A percentile compares a stretch with the other conserved stretches of the same genome.
Evolutionary conservation across 2,329 filamentous ascomycete genomes (phyloP).

Genomic region (Alternaria postmessia): DNA sequence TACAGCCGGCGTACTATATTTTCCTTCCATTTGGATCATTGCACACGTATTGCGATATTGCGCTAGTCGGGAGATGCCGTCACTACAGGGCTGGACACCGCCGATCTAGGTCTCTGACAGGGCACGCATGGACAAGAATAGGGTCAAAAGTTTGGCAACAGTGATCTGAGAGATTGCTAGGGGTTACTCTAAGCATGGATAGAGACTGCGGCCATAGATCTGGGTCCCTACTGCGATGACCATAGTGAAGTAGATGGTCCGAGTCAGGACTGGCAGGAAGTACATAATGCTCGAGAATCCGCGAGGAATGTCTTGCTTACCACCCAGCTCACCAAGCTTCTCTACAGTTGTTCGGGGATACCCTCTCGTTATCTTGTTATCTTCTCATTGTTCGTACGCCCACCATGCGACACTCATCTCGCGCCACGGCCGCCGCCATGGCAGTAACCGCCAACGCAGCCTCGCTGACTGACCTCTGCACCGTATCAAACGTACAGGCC

Average conservation of each 20-base stretch:
- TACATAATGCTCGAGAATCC: neutral
- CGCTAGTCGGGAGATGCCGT: neutral
- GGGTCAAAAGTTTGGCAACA: neutral
- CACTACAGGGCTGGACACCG: neutral
- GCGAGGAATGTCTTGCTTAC: neutral
- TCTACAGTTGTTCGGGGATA: neutral
- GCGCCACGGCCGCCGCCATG: conserved; percentile 10
- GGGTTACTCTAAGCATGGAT: neutral
- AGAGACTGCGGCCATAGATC: neutral
- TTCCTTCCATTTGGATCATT: neutral
- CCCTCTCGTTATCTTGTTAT: neutral
- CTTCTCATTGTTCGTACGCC: neutral
- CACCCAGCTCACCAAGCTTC: neutral
- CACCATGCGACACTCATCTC: conserved; percentile 17
- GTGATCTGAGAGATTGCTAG: conserved; percentile 2
- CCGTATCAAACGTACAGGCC: conserved; percentile 25
- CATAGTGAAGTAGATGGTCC: neutral
- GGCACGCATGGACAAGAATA: neutral
- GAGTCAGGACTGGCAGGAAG: neutral
- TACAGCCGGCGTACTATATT: neutral
- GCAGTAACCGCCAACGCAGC: conserved; percentile 8
- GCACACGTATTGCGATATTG: neutral
- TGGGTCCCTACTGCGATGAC: neutral
- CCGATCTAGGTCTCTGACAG: neutral
- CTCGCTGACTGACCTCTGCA: conserved; percentile 20